Conservation (phyloP, 106 monocot genomes). For the Apostasia ramifera region DNA sequence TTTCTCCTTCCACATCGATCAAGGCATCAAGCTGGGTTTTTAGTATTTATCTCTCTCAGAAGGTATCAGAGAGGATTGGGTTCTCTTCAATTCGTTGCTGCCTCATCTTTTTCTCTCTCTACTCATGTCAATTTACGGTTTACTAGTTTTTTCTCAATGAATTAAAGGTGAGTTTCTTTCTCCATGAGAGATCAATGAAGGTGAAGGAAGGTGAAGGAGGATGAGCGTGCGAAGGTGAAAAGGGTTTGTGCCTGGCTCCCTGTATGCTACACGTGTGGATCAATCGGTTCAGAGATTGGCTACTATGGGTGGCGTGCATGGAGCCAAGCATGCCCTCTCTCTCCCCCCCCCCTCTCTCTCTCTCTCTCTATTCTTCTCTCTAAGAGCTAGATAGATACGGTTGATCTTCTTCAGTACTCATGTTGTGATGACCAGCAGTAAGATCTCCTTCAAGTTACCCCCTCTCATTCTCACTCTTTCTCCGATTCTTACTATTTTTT, state of each 20-base stretch:
- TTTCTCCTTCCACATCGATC: neutral
- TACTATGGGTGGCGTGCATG: conserved; percentile 74
- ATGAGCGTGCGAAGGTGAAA: conserved; percentile 10
- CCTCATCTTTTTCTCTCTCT: no score
- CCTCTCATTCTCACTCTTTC: neutral
- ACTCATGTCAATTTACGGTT: no score
- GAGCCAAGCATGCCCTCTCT: conserved; percentile 67
- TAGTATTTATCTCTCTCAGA: no score
- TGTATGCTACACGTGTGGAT: conserved; percentile 66
- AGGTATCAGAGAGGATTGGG: no score
- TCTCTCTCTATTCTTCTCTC: neutral
- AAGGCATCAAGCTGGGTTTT: no score
- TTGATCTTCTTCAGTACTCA: neutral
- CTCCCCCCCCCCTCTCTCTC: conserved; percentile 6
- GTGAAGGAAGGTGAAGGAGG: neutral
- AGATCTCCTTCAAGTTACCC: neutral
- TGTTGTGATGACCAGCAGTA: neutral
- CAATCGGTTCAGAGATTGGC: conserved; percentile 31
- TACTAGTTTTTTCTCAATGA: no score
- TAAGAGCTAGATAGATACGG: neutral
- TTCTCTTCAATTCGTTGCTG: no score
- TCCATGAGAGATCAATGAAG: no score
- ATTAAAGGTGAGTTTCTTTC: no score
- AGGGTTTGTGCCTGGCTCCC: conserved; percentile 76
- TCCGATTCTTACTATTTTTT: neutral